A percentile compares a stretch with the other conserved stretches of the same genome.
phyloP scores from a whole-genome alignment of 306 rosid genomes.

The Citrullus amarus region DNA sequence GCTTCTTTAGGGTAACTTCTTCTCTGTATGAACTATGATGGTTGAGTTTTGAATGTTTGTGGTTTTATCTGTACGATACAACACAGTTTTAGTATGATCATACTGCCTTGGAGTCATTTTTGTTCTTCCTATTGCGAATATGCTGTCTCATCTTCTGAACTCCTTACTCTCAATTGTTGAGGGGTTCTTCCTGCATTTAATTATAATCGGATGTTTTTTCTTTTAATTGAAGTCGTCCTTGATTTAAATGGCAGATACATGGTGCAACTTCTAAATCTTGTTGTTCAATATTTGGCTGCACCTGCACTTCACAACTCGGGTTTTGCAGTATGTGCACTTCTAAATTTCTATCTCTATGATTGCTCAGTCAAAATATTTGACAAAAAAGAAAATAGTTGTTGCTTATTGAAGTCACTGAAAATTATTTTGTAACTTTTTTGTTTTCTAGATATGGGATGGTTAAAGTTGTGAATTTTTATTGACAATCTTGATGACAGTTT shows the following conservation, averaged over 20 bases:
- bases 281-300: conserved; percentile 80
- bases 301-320: conserved; percentile 97
- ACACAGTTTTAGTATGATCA: background rate
- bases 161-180: background rate
- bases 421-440: background rate
- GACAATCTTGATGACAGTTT: background rate
- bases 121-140: background rate
- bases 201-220: background rate
- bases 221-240: conserved; percentile 12
- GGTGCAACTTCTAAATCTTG: conserved; percentile 87
- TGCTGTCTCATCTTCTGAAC: background rate
- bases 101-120: conserved; percentile 14
- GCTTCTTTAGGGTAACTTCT: conserved; percentile 72
- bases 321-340: conserved; percentile 65
- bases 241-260: conserved; percentile 61
- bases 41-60: background rate
- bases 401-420: background rate
- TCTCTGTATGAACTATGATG: conserved; percentile 6
- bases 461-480: background rate
- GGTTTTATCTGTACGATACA: background rate
- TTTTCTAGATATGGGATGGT: background rate
- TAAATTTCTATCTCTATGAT: conserved; percentile 7
- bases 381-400: background rate
- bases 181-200: background rate
- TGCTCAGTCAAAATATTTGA: background rate